These are phyloP conservation scores for Crucihimalaya himalaica DNA, from an alignment of 345 rosid species.

Conservation along the genomic window DNA sequence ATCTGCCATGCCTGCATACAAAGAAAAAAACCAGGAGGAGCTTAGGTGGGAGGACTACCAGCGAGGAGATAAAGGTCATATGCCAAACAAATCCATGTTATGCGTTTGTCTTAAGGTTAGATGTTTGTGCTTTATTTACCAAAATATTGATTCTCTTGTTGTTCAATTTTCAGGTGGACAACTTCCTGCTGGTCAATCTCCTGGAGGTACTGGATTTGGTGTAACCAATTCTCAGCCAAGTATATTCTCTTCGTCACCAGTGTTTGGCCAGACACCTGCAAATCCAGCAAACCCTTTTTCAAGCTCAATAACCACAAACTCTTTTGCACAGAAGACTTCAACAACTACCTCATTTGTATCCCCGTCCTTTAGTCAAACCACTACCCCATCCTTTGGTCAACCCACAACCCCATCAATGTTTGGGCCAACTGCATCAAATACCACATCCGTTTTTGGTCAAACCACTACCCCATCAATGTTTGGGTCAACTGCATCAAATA, in stretches of 20 bases:
- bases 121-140: conserved; percentile 9
- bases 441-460: conserved; percentile 54
- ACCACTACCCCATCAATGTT: conserved; percentile 50
- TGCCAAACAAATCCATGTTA: conserved; percentile 6
- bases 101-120: neutral
- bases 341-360: conserved; percentile 44
- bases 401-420: conserved; percentile 37
- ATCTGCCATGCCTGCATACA: conserved; percentile 79
- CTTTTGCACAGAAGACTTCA: conserved; percentile 53
- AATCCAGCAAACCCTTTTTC: conserved; percentile 61
- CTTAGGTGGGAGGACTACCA: conserved; percentile 97
- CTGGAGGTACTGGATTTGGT: conserved; percentile 55
- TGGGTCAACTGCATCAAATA: conserved; percentile 50
- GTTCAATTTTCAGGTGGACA: conserved; percentile 69
- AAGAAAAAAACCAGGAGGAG: conserved; percentile 84
- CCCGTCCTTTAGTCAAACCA: conserved; percentile 41
- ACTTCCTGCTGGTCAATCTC: conserved; percentile 56
- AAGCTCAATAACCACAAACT: conserved; percentile 42
- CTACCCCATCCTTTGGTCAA: conserved; percentile 37
- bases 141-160: conserved; percentile 18
- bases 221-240: conserved; percentile 50
- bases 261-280: conserved; percentile 57
- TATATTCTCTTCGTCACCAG: conserved; percentile 50
- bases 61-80: conserved; percentile 88
- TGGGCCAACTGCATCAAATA: conserved; percentile 40